Conservation (phyloP, 1,139 yeast species). For the Scheffersomyces quercinus region DNA sequence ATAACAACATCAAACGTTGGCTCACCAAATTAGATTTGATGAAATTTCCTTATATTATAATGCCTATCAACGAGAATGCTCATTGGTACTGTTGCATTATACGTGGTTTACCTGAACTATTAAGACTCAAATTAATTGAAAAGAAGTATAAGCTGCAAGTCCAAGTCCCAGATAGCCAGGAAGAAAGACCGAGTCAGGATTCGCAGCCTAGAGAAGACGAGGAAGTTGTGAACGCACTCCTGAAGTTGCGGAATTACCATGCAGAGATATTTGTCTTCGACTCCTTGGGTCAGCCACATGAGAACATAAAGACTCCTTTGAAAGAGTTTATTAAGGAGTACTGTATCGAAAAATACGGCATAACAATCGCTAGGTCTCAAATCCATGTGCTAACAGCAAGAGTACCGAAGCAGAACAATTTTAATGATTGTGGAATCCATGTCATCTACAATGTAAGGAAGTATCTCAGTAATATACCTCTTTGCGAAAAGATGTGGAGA, state of each 20-base stretch:
- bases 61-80: conserved; percentile 78
- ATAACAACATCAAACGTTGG: conserved; percentile 77
- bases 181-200: conserved; percentile 3
- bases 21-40: conserved; percentile 67
- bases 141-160: conserved; percentile 3
- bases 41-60: conserved; percentile 58
- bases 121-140: conserved; percentile 12
- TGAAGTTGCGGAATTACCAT: conserved; percentile 1
- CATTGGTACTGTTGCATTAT: conserved; percentile 92
- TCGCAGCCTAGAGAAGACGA: conserved; percentile 2
- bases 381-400: conserved; percentile 48
- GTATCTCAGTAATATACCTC: conserved; percentile 55
- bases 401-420: conserved; percentile 85
- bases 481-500: conserved; percentile 56
- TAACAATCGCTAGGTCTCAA: conserved; percentile 47
- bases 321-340: conserved; percentile 66
- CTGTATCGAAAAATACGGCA: conserved; percentile 62
- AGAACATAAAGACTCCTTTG: conserved; percentile 54
- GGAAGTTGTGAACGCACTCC: neutral
- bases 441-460: conserved; percentile 75
- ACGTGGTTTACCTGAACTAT: conserved; percentile 42
- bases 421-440: conserved; percentile 95
- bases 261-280: conserved; percentile 74
- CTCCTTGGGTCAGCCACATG: conserved; percentile 66
- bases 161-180: conserved; percentile 12